Conservation (phyloP, 1,284 basidiomycete genomes). For the Ganoderma lingzhi region DNA sequence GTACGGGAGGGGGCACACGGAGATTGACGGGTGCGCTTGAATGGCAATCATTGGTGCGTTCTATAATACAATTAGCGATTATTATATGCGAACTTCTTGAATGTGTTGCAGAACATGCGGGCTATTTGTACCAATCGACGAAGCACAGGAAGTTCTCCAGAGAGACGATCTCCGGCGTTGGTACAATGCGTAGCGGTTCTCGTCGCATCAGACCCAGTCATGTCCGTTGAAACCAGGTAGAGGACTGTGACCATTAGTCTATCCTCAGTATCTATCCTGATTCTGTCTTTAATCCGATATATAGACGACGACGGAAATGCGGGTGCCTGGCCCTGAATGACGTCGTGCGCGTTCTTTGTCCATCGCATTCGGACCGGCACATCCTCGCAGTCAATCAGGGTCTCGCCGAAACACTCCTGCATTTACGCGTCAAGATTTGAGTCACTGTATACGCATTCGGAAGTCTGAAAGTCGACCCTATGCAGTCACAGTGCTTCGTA, state of each 20-base stretch:
- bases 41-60: not conserved
- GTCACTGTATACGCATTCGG: not conserved
- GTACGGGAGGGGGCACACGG: not conserved
- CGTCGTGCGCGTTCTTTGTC: constrained; percentile 6
- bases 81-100: not conserved
- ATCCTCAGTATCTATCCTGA: not conserved
- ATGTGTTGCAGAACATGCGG: not conserved
- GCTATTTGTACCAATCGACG: not conserved
- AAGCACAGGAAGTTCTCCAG: not conserved
- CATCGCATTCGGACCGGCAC: not conserved
- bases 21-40: not conserved
- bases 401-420: not conserved
- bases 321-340: constrained; percentile 25
- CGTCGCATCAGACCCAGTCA: not conserved
- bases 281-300: not conserved
- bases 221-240: not conserved
- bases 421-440: not conserved
- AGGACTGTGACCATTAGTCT: not conserved
- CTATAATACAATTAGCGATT: not conserved
- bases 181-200: not conserved
- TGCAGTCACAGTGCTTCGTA: not conserved
- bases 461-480: not conserved
- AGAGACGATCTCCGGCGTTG: not conserved
- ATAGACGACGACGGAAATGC: not conserved
- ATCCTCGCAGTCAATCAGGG: not conserved